Base-by-base conservation (phyloP, 345 rosid genomes). In the Carallia pectinifolia region DNA sequence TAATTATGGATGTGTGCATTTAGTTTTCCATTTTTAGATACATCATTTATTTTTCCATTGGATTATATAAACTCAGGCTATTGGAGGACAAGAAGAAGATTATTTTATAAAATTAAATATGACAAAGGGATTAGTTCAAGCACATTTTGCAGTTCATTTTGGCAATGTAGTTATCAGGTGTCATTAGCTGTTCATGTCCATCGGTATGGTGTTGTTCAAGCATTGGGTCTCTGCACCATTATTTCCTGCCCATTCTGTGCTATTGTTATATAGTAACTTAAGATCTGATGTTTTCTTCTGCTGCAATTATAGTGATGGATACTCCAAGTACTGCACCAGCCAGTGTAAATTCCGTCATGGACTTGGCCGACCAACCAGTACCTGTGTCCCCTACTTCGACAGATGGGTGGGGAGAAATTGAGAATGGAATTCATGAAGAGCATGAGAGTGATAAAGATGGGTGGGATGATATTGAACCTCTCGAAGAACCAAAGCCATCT, bases 401-500 rank as follows among this genome's bases (percentile, higher is more conserved):
- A 1, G 98, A 95, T 78, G 99, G 99, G 38, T 95, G 99, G 99
- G 99, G 99, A 79, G 99, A 95, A 66, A 74, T 85, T 61, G 98
- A 87, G 68, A 89, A 90, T 64, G 99, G 97, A 73, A 80, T 92
- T 78, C 67, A 77, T 65, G 97, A 85, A 77, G 92, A 80, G 48
- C 86, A 79, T 64, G 96, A 85, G n/a, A 84, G 83, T 53, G 97
- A 92, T 63, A 88, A 92, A 81, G 98, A 90, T 66, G 98, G 98
- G 18, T 95, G 99, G 99, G 99, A 89, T 82, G 96, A 95, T 77
- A 76, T 95, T 31, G 97, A 95, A 77, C 97, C 99, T 64, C 85
- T 90, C 23, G 96, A 92, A 65, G 99, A 90, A 65, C 86, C 89
- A 64, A 92, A 90, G 85, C 89, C 92, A 59, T 78, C 91, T 76